Evolutionary conservation across 495 filamentous ascomycete species (phyloP), one percentile per base, ranked within the genome.

Genomic region (Penicillium salamii): DNA sequence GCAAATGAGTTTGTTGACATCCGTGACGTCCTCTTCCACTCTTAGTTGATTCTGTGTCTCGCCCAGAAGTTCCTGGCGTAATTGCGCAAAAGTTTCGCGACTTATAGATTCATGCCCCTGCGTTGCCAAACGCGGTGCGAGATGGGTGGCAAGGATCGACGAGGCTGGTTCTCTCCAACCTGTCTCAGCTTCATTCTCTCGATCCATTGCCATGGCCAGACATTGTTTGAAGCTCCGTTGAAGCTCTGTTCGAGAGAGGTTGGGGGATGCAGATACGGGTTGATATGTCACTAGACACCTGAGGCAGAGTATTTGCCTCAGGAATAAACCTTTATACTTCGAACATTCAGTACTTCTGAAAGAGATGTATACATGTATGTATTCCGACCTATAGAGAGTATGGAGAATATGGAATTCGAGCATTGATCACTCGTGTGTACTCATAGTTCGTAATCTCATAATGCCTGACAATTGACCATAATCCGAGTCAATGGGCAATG

Each of bases 1-100:
- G 54, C 84, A 85, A 28, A 97, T 84, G 19, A 97, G 77, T 67
- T 88, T 85, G 62, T 88, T 83, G 53, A 92, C 89, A 62, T 90
- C 80, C 7, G 83, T 78, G 40, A 88, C 66, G 51, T 84, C 82
- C 43, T 88, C 82, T 49, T 85, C 81, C 5, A 76, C 74, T 61
- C 49, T 72, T 32, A 55, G 53, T 59, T 60, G 68, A 57, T 49
- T 72, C 32, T 70, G 54, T 73, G 71, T 50, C 53, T 67, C 56
- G 60, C 71, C 61, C 13, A 86, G 67, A 31, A 88, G 74, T 58
- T 90, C 87, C 34, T 78, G 69, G 24, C 89, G 76, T 17, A 91
- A 75, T 51, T 83, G 76, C 7, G 78, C 70, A 45, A 91, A 86
- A 0, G 75, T 75, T 52, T 83, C 73, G 50, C 71, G 77, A 32